phyloP scores from a whole-genome alignment of 257 asterid genomes.

The Solanum rostratum region DNA sequence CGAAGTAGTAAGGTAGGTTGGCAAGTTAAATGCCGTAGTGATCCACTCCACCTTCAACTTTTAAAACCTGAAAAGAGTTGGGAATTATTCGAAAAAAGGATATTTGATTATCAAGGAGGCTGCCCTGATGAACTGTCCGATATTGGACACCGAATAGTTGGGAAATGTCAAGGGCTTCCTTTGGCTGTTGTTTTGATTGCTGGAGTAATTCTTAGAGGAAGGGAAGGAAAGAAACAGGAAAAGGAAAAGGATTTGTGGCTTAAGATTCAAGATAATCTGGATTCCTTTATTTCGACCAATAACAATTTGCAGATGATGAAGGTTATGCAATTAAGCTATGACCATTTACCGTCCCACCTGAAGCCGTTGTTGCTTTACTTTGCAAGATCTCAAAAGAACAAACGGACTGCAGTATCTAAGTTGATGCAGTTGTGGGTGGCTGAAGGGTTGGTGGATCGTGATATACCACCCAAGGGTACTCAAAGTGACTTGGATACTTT shows the following conservation, averaged over 20 bases:
- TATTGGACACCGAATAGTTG: not conserved
- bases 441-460: slow-evolving; percentile 15
- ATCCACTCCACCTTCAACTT: not conserved
- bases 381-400: not conserved
- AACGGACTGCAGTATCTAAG: slow-evolving; percentile 1
- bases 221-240: not conserved
- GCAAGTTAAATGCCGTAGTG: not conserved
- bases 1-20: not conserved
- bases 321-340: slow-evolving; percentile 16
- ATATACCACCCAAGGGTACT: not conserved
- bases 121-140: not conserved
- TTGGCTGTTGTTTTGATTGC: not conserved
- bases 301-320: not conserved
- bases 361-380: slow-evolving; percentile 27
- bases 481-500: slow-evolving; percentile 11
- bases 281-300: too few relatives aligned
- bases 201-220: not conserved
- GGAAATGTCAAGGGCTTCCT: slow-evolving; percentile 10
- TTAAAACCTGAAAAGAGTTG: not conserved
- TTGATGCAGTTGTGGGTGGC: slow-evolving; percentile 15
- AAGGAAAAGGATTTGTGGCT: not conserved
- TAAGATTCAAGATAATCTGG: not conserved
- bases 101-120: not conserved
- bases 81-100: not conserved
- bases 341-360: slow-evolving; percentile 13